A percentile compares a stretch with the other conserved stretches of the same genome.
Conservation (phyloP, 1,284 basidiomycete genomes). For the Xanthoconium separans region DNA sequence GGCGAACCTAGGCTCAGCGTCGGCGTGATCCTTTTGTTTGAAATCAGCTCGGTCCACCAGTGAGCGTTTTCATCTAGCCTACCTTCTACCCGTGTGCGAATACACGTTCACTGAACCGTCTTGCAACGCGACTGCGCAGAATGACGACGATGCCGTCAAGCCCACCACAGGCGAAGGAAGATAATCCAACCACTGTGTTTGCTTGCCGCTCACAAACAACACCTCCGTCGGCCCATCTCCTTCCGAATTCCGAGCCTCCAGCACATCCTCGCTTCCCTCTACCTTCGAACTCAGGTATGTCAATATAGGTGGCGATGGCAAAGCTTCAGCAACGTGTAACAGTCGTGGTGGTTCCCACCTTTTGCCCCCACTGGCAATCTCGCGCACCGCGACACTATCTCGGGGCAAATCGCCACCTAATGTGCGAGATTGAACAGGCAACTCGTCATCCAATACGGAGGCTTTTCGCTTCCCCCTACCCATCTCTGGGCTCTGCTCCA, state of each 20-base stretch:
- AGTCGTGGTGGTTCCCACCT: constrained; percentile 24
- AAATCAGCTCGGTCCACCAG: constrained; percentile 5
- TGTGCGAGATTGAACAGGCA: constrained; percentile 52
- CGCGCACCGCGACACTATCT: constrained; percentile 47
- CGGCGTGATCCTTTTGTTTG: constrained; percentile 62
- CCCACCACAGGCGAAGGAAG: constrained; percentile 68
- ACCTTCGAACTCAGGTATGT: constrained; percentile 57
- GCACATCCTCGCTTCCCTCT: constrained; percentile 64
- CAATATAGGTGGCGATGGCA: constrained; percentile 54
- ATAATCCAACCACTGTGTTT: constrained; percentile 88
- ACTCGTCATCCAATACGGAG: constrained; percentile 46
- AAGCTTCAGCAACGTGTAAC: constrained; percentile 25
- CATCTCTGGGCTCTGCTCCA: constrained; percentile 27
- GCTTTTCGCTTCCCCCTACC: constrained; percentile 51
- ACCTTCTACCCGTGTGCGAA: constrained; percentile 70
- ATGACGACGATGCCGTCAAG: constrained; percentile 61
- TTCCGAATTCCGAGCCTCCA: constrained; percentile 82
- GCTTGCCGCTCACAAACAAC: constrained; percentile 58
- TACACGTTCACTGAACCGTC: constrained; percentile 82
- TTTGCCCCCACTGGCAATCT: constrained; percentile 40
- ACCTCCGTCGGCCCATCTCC: constrained; percentile 69
- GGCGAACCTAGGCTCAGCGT: constrained; percentile 72
- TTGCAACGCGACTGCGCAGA: constrained; percentile 74
- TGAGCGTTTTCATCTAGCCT: background rate
- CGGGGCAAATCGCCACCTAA: constrained; percentile 69